phyloP scores from a whole-genome alignment of 73 alveolate genomes.

The Paraurostyla sp. region DNA sequence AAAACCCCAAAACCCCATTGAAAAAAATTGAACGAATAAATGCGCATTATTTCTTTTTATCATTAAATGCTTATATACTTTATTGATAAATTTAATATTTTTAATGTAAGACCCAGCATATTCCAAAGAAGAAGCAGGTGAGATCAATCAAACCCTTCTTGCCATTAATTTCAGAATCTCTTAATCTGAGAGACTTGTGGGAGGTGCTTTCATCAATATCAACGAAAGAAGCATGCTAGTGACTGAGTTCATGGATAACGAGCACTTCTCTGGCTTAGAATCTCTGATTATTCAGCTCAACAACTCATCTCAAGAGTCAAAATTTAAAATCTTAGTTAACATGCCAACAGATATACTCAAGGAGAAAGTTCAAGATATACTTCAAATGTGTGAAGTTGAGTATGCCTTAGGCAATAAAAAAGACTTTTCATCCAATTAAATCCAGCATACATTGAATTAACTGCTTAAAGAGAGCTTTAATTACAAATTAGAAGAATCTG shows the following conservation, averaged over 20 bases:
- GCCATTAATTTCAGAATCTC: conserved; percentile 69
- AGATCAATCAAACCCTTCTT: conserved; percentile 63
- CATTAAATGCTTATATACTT: no score
- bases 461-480: conserved; percentile 66
- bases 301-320: conserved; percentile 77
- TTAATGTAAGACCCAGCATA: conserved; percentile 10
- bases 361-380: conserved; percentile 80
- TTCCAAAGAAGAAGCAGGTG: conserved; percentile 59
- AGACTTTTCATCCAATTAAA: conserved; percentile 50
- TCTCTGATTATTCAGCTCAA: conserved; percentile 78
- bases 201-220: conserved; percentile 76
- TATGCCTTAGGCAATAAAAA: conserved; percentile 68
- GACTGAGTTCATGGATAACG: conserved; percentile 86
- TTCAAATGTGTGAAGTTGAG: conserved; percentile 78
- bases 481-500: conserved; percentile 72
- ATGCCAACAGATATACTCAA: conserved; percentile 80
- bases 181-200: conserved; percentile 63
- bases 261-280: conserved; percentile 85
- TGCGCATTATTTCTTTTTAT: no score
- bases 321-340: conserved; percentile 75
- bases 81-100: no score
- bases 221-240: conserved; percentile 78
- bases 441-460: conserved; percentile 50
- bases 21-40: no score
- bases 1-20: no score